Conservation (phyloP, 2,329 filamentous ascomycete species). For the Fusarium neocosmosporiellum region DNA sequence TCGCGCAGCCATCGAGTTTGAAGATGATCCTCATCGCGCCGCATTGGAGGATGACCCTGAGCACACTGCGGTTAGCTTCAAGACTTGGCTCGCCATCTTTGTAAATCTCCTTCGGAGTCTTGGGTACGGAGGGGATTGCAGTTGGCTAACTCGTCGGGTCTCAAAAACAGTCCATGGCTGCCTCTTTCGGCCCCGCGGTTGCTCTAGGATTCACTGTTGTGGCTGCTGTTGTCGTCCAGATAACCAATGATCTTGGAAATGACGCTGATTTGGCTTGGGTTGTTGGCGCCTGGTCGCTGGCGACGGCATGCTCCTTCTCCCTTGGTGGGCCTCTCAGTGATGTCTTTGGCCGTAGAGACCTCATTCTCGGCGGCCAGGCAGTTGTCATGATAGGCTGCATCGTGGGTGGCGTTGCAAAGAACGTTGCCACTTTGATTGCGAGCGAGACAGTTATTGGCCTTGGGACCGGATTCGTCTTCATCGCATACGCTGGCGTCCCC, state of each 20-base stretch:
- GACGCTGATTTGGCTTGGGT: slow-evolving; percentile 13
- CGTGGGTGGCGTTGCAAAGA: slow-evolving; percentile 12
- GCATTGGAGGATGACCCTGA: slow-evolving; percentile 17
- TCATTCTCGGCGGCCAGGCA: slow-evolving; percentile 4
- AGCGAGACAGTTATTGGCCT: slow-evolving; percentile 5
- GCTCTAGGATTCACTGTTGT: slow-evolving; percentile 3
- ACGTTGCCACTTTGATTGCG: slow-evolving; percentile 1
- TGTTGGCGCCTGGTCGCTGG: slow-evolving; percentile 12
- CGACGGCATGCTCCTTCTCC: slow-evolving; percentile 18
- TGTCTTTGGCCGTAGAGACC: slow-evolving; percentile 6
- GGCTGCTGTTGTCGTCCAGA: slow-evolving; percentile 8
- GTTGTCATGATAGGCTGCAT: slow-evolving; percentile 18
- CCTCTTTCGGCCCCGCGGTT: slow-evolving; percentile 13
- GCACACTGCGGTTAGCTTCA: not conserved
- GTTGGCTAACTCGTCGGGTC: not conserved
- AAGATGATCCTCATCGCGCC: slow-evolving; percentile 22
- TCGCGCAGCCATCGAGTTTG: slow-evolving; percentile 3
- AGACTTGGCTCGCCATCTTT: slow-evolving; percentile 13
- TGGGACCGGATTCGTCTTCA: slow-evolving; percentile 15
- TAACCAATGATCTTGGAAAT: slow-evolving; percentile 8
- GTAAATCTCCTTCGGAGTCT: not conserved
- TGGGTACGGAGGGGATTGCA: too few relatives aligned
- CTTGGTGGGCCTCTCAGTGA: slow-evolving; percentile 21
- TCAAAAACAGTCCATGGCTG: slow-evolving; percentile 7
- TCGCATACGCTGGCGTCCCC: slow-evolving; percentile 21